phyloP scores from a whole-genome alignment of 768 basidiomycete species.

The Paxillus ammoniavirescens region DNA sequence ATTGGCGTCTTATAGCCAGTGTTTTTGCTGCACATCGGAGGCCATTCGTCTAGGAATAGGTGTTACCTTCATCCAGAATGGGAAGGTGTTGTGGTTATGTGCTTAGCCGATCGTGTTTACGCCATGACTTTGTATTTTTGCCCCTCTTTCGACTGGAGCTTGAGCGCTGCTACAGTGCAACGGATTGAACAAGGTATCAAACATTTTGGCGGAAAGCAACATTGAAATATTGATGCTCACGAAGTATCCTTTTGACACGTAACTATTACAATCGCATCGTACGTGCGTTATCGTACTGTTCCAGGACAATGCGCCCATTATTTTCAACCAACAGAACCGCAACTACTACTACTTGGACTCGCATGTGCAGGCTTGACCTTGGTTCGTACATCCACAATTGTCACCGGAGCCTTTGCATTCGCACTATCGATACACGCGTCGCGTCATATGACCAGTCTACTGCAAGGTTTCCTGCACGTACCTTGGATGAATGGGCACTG shows the following conservation, averaged over 20 bases:
- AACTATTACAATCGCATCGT: background rate
- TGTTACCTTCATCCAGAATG: conserved; percentile 13
- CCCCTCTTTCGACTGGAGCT: background rate
- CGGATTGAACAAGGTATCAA: background rate
- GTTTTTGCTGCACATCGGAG: background rate
- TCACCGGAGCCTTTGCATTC: conserved; percentile 19
- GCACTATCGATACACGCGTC: conserved; percentile 11
- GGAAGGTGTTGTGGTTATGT: conserved; percentile 1
- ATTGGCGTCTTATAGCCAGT: conserved; percentile 4
- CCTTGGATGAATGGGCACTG: conserved; percentile 24
- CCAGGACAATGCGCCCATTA: conserved; percentile 11
- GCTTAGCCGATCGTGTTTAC: background rate
- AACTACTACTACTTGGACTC: conserved; percentile 12
- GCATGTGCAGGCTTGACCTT: conserved; percentile 14
- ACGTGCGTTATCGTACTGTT: background rate
- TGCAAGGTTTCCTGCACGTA: background rate
- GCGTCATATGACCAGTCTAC: background rate
- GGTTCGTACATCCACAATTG: conserved; percentile 16
- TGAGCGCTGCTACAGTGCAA: background rate
- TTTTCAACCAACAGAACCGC: conserved; percentile 1
- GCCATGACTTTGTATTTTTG: conserved; percentile 10
- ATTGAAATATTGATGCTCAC: background rate
- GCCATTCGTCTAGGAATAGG: background rate
- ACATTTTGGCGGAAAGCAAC: background rate
- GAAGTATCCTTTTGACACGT: background rate